Base-by-base conservation (phyloP, 305 asterid genomes). In the Rubia peregrina region DNA sequence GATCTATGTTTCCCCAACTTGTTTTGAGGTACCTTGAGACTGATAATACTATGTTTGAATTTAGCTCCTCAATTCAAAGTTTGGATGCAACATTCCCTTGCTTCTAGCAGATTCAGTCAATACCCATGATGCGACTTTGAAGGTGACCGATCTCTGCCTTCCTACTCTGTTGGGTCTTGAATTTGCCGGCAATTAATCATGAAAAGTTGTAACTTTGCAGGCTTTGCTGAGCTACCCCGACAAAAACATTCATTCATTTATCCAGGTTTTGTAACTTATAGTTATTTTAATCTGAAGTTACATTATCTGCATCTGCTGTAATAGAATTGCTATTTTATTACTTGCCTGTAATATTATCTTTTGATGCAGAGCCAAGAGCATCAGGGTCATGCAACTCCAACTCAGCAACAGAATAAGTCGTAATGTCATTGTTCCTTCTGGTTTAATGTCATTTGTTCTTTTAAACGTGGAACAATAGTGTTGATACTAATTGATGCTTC, bases 61-160 rank as follows among this genome's bases (percentile, higher is more conserved):
- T 64, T 80, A 94, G 98, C 83, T 82, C 59, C 89, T 89, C 69
- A 94, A 94, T 80, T 80, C 83, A 60, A 94, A 84, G 74, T 91
- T 82, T 65, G 97, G 96, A 73, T 91, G 97, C 83, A 77, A 80
- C 70, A 88, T 94, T 81, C 98, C 97, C 65, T 73, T 93, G 80
- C 81, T 89, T 73, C 77, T 89, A 81, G 86, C 88, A 78, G 88
- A 85, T 83, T 78, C 88, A 62, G 69, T 41, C 57, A 80, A 74
- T 76, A 81, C 86, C 48, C 95, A 91, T 75, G 87, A 76, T 68
- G 76, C 71, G 73, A 77, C 87, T 75, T 75, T 80, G 80, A 85
- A 94, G 97, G 98, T 91, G 85, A 78, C 64, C 75, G 61, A 42
- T 56, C 38, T 61, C 67, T 67, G 66, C 51, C 9, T 12, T 69